These are phyloP conservation scores for Musa troglodytarum DNA, from an alignment of 176 grass and related monocot genomes.

Conservation along the genomic window DNA sequence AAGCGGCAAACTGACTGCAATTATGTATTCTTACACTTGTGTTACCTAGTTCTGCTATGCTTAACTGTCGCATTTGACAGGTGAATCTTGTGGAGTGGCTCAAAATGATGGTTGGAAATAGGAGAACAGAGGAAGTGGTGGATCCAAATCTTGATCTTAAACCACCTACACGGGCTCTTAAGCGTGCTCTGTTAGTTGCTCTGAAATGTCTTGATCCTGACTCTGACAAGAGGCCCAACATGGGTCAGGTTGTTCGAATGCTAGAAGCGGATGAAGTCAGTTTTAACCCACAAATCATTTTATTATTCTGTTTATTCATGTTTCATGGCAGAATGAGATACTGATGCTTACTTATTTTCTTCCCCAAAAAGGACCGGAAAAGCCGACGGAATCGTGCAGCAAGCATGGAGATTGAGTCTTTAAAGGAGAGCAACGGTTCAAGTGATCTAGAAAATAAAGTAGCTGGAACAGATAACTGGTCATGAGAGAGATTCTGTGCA, in stretches of 20 bases:
- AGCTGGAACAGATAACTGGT: slow-evolving; percentile 29
- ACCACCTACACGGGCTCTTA: slow-evolving; percentile 70
- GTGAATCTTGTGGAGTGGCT: slow-evolving; percentile 90
- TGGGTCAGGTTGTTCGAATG: slow-evolving; percentile 95
- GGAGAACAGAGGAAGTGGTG: slow-evolving; percentile 76
- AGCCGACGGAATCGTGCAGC: slow-evolving; percentile 40
- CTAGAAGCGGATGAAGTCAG: slow-evolving; percentile 61
- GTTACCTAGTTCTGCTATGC: not conserved
- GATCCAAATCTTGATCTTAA: slow-evolving; percentile 57
- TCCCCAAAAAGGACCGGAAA: slow-evolving; percentile 41
- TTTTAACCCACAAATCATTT: not conserved
- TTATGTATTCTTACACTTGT: slow-evolving; percentile 4
- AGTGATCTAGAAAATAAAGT: slow-evolving; percentile 51
- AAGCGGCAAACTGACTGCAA: not conserved
- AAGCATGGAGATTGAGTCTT: slow-evolving; percentile 68
- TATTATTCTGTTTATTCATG: not conserved
- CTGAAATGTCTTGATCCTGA: slow-evolving; percentile 87
- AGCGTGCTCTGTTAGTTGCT: slow-evolving; percentile 73
- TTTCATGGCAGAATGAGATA: not conserved
- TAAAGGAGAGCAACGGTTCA: slow-evolving; percentile 42
- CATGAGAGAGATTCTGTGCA: slow-evolving; percentile 31
- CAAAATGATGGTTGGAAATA: slow-evolving; percentile 74
- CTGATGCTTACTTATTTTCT: not conserved
- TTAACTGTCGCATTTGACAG: slow-evolving; percentile 32
- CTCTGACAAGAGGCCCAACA: slow-evolving; percentile 87